Base-by-base conservation (phyloP, 495 filamentous ascomycete species). In the Aspergillus homomorphus region DNA sequence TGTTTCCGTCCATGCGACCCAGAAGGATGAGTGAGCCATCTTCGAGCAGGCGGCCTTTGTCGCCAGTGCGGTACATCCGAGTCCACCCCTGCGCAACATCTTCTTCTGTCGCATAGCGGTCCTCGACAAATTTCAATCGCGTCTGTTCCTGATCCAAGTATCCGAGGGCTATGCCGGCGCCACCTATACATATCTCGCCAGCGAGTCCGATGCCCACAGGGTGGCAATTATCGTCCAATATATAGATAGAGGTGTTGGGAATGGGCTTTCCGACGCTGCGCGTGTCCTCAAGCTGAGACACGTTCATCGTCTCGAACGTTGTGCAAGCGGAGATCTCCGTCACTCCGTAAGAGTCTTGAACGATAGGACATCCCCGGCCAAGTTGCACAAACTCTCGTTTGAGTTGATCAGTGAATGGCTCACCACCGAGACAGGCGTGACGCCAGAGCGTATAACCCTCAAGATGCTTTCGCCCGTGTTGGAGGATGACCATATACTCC, bases 181-280 rank as follows among this genome's bases (percentile, higher is more conserved):
- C 80, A 1, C 68, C 76, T 41, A 81, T 65, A 43, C 48, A 49
- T 16, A 82, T 66, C 54, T 83, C 76, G 1, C 80, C 81, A 1
- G 68, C 51, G 3, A 71, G 41, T 6, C 77, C 78, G 16, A 59
- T 33, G 0, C 77, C 75, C 0, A 82, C 1, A 3, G 69, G 71
- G 8, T 65, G 51, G 7, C 69, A 33, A 4, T 77, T 7, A 6
- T 72, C 51, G 53, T 82, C 78, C 2, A 83, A 28, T 22, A 82
- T 66, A 57, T 80, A 80, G 4, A 65, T 41, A 7, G 24, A 24
- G 50, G 76, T 76, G 58, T 80, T 80, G 0, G 76, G 72, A 12
- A 76, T 41, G 0, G 65, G 18, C 7, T 61, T 62, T 0, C 76
- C 77, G 18, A 63, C 57, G 22, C 33, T 38, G 6, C 12, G 33